Percentiles rank a stretch among this genome's conserved stretches.
phyloP scores from a whole-genome alignment of 257 asterid species.

The Salvia hispanica region DNA sequence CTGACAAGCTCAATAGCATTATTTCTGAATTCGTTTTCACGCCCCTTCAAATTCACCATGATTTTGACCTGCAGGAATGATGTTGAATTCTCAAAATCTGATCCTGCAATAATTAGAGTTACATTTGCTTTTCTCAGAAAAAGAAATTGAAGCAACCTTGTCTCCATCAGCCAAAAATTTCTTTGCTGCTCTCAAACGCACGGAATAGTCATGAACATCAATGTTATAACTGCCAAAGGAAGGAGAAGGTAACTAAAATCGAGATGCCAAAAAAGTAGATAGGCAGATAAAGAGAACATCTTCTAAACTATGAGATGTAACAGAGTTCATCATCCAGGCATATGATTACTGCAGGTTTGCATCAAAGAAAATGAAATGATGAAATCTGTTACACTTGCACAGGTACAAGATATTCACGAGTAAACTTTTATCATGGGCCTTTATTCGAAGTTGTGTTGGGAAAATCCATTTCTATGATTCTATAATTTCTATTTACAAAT shows the following conservation, averaged over 20 bases:
- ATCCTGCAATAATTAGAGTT: conserved; percentile 7
- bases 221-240: conserved; percentile 77
- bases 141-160: conserved; percentile 58
- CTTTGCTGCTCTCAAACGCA: conserved; percentile 91
- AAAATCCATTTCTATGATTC: not conserved
- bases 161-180: conserved; percentile 89
- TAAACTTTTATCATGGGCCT: not conserved
- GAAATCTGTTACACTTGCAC: not conserved
- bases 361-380: not conserved
- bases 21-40: conserved; percentile 85
- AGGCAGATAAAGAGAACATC: conserved; percentile 3
- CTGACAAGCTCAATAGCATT: conserved; percentile 84
- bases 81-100: conserved; percentile 14
- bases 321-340: not conserved
- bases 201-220: conserved; percentile 91
- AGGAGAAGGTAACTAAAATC: conserved; percentile 13
- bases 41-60: conserved; percentile 89
- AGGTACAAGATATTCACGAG: not conserved
- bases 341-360: not conserved
- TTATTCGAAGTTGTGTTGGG: not conserved
- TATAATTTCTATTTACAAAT: not conserved
- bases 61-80: conserved; percentile 72
- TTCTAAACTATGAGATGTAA: not conserved
- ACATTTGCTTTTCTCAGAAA: not conserved
- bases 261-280: not conserved